Evolutionary conservation across 495 filamentous ascomycete species (phyloP).

Genomic region (Cercophora sp.): DNA sequence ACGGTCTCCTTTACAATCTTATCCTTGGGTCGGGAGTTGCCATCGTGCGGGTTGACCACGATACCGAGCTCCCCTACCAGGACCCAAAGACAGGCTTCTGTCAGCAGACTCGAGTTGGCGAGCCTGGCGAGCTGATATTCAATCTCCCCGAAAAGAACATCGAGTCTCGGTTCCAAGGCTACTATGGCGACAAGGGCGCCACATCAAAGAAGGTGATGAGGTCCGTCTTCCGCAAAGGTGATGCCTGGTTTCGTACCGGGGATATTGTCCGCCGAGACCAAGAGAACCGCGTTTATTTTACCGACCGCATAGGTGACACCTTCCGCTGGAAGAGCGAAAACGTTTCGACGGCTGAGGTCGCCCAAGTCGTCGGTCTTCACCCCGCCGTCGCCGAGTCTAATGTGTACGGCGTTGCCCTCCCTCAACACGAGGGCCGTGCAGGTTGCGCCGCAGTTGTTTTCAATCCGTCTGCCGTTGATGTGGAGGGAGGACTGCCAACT

Average conservation of each 20-base stretch:
- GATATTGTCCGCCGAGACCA: slow-evolving; percentile 70
- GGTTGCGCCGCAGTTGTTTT: slow-evolving; percentile 74
- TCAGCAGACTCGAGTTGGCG: slow-evolving; percentile 51
- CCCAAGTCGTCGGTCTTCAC: slow-evolving; percentile 65
- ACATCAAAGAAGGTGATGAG: slow-evolving; percentile 75
- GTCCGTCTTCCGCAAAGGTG: slow-evolving; percentile 74
- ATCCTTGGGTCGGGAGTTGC: slow-evolving; percentile 49
- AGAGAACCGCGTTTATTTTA: slow-evolving; percentile 78
- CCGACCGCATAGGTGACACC: slow-evolving; percentile 88
- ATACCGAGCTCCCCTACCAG: slow-evolving; percentile 65
- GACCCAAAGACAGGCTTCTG: slow-evolving; percentile 73
- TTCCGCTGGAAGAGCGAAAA: slow-evolving; percentile 97
- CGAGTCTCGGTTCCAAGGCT: slow-evolving; percentile 71
- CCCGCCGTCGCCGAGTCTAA: slow-evolving; percentile 71
- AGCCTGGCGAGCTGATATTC: slow-evolving; percentile 79
- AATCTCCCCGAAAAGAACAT: slow-evolving; percentile 64
- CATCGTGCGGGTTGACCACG: slow-evolving; percentile 69
- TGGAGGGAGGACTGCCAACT: slow-evolving; percentile 28
- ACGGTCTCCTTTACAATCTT: slow-evolving; percentile 56
- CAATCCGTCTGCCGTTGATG: slow-evolving; percentile 21
- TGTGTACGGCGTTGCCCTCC: slow-evolving; percentile 82
- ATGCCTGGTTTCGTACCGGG: slow-evolving; percentile 83
- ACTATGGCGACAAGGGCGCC: slow-evolving; percentile 72
- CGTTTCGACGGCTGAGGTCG: slow-evolving; percentile 80
- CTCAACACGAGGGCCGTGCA: slow-evolving; percentile 79